Conservation (phyloP, 495 filamentous ascomycete genomes). For the Filosporella fistucella region DNA sequence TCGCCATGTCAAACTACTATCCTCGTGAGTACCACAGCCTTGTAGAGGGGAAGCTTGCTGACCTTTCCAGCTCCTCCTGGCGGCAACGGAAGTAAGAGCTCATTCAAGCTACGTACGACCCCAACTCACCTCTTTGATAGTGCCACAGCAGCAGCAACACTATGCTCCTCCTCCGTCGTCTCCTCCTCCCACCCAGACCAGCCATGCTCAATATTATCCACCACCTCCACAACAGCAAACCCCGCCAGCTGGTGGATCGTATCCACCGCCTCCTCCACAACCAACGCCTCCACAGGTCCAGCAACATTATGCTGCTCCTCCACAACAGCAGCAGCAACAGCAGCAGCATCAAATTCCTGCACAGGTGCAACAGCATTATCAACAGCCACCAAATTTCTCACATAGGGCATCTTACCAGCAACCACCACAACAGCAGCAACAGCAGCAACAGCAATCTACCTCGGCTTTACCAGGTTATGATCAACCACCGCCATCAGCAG, state of each 20-base stretch:
- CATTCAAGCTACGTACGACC: background rate
- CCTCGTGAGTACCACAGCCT: slow-evolving; percentile 21
- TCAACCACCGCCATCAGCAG: slow-evolving; percentile 18
- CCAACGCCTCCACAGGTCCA: slow-evolving; percentile 32
- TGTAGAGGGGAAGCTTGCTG: slow-evolving; percentile 4
- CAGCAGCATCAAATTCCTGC: slow-evolving; percentile 27
- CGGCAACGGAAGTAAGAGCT: slow-evolving; percentile 14
- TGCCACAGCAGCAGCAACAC: slow-evolving; percentile 32
- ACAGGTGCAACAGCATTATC: slow-evolving; percentile 38
- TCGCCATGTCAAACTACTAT: slow-evolving; percentile 21
- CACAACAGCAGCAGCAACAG: slow-evolving; percentile 8
- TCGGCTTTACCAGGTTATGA: slow-evolving; percentile 24
- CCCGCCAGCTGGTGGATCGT: slow-evolving; percentile 24
- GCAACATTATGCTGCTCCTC: slow-evolving; percentile 21
- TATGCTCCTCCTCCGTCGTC: slow-evolving; percentile 32
- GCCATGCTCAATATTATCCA: slow-evolving; percentile 27
- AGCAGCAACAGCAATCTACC: slow-evolving; percentile 10
- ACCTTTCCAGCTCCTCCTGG: slow-evolving; percentile 19
- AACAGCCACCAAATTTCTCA: slow-evolving; percentile 21
- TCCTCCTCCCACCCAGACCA: slow-evolving; percentile 16
- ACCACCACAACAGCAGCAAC: slow-evolving; percentile 12
- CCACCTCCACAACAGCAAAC: slow-evolving; percentile 26
- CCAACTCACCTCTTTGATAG: slow-evolving; percentile 11
- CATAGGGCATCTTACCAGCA: slow-evolving; percentile 20
- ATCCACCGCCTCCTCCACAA: slow-evolving; percentile 29